These are phyloP conservation scores for Wickerhamiella musiphila DNA, from an alignment of 805 yeast species.

Conservation along the genomic window DNA sequence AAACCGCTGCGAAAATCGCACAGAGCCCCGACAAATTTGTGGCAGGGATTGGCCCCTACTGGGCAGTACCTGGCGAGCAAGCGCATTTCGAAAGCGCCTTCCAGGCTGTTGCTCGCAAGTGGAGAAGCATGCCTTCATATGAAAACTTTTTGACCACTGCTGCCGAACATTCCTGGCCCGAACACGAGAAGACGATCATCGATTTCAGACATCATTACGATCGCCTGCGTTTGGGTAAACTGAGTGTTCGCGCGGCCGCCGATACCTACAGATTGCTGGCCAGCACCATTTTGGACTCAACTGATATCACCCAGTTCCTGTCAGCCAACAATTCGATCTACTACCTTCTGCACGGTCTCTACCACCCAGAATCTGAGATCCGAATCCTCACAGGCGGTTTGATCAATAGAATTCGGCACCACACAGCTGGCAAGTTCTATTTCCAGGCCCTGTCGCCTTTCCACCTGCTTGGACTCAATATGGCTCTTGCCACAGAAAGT, in stretches of 20 bases:
- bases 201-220: constrained; percentile 19
- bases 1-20: constrained; percentile 1
- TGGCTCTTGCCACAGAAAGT: not conserved
- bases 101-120: constrained; percentile 17
- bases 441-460: constrained; percentile 9
- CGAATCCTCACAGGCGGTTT: constrained; percentile 14
- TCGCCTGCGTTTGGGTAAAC: constrained; percentile 13
- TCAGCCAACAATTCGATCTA: constrained; percentile 15
- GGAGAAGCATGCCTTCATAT: constrained; percentile 17
- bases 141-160: constrained; percentile 8
- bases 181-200: constrained; percentile 13
- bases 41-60: constrained; percentile 20
- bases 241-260: constrained; percentile 15
- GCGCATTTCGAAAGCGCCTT: constrained; percentile 13
- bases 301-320: constrained; percentile 17
- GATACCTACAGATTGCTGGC: constrained; percentile 14
- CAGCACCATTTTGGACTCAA: constrained; percentile 14
- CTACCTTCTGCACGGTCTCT: constrained; percentile 18
- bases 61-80: constrained; percentile 16
- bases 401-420: constrained; percentile 15
- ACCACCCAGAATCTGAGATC: constrained; percentile 16
- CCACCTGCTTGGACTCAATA: constrained; percentile 7
- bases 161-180: constrained; percentile 8
- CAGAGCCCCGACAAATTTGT: constrained; percentile 4
- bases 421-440: constrained; percentile 17